Evolutionary conservation across 2,329 filamentous ascomycete species (phyloP), one percentile per base, ranked within the genome.

Genomic region (Ceratocystis diversiconidia): DNA sequence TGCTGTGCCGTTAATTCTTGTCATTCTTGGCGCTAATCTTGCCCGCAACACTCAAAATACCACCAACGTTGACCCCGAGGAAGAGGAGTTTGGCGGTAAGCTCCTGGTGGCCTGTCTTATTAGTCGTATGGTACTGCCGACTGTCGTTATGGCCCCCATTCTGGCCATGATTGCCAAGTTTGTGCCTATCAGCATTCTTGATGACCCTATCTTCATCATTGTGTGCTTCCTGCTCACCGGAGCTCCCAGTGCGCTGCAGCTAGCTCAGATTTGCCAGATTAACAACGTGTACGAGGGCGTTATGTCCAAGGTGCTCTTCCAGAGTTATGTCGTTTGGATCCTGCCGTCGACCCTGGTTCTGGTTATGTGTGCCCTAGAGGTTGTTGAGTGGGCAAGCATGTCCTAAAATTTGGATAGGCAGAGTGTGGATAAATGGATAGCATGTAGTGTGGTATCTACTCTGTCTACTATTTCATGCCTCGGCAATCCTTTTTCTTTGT

Each of bases 221-320:
- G 94, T 99, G 44, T 96, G 92, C 77, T 99, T 97, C 81, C 80
- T 99, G 69, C 87, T 99, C 70, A 92, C 90, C 0, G 94, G 94
- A 44, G 94, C 94, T 2, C 94, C 94, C 5, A 95, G 88, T 69
- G 94, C 94, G 30, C 80, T 99, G 69, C 94, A 99, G 76, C 79
- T 99, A 72, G 92, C 94, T 5, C 94, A 99, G 77, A 99, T 99
- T 68, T 99, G 94, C 77, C 94, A 97, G 80, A 89, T 97, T 77
- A 99, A 99, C 76, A 88, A 88, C 69, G 94, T 99, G 8, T 99
- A 90, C 75, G 92, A 97, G 79, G 85, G 87, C 19, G 90, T 94
- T 61, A 97, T 99, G 92, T 89, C 89, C 68, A 89, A 85, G 74
- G 82, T 99, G 66, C 77, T 97, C 62, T 96, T 97, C 79, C 92